These are phyloP conservation scores for Marasmius fiardii DNA, from an alignment of 1,284 basidiomycete genomes.

Conservation along the genomic window DNA sequence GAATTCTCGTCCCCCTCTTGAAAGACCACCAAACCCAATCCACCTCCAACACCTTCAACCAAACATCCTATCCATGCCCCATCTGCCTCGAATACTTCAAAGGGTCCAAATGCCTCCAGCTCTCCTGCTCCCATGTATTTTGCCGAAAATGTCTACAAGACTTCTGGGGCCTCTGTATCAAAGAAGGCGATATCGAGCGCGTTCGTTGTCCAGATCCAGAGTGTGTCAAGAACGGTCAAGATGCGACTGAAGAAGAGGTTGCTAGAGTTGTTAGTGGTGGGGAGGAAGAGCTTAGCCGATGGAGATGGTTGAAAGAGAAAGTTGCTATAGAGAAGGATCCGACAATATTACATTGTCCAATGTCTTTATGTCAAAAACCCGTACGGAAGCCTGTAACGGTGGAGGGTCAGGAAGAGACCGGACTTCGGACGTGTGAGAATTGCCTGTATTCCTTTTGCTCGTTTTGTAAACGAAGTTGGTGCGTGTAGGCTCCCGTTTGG, in stretches of 20 bases:
- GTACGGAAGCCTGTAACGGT: constrained; percentile 48
- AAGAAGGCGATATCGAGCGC: constrained; percentile 64
- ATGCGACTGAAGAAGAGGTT: constrained; percentile 71
- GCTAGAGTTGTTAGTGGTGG: constrained; percentile 50
- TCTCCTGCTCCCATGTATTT: constrained; percentile 70
- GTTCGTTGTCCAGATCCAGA: constrained; percentile 73
- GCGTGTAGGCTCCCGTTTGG: constrained; percentile 14
- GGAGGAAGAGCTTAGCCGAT: constrained; percentile 58
- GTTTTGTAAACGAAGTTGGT: constrained; percentile 75
- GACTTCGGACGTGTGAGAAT: constrained; percentile 61
- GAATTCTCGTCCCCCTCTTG: constrained; percentile 46
- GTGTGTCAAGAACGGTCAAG: constrained; percentile 65
- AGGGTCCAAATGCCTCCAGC: constrained; percentile 63
- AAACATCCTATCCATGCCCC: constrained; percentile 60
- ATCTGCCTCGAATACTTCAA: constrained; percentile 71
- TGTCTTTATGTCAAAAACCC: constrained; percentile 67
- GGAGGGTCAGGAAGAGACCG: constrained; percentile 44
- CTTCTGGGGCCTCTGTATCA: constrained; percentile 73
- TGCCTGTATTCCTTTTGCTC: constrained; percentile 74
- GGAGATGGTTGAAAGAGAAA: constrained; percentile 73
- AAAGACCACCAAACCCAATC: constrained; percentile 43
- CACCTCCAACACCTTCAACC: constrained; percentile 50
- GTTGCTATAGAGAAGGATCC: constrained; percentile 71
- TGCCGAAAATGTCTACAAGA: constrained; percentile 68
- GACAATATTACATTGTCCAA: constrained; percentile 70